phyloP scores from a whole-genome alignment of 2,329 filamentous ascomycete genomes.

The Paecilomyces sp. region DNA sequence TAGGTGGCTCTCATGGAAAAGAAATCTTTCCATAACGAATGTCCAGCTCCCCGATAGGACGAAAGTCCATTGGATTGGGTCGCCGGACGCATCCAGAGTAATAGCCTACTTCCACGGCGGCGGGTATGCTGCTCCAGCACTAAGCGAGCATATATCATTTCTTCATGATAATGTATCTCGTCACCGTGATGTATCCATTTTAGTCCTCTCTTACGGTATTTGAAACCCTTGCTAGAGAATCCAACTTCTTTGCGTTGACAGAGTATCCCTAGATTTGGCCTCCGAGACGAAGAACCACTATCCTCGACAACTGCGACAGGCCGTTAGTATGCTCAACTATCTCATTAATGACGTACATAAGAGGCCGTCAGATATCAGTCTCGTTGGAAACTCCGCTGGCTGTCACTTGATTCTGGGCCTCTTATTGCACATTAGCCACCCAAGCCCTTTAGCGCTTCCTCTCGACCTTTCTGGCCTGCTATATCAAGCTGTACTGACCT shows the following conservation, averaged over 20 bases:
- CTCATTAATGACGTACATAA: conserved; percentile 1
- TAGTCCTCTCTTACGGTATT: conserved; percentile 2
- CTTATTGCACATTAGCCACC: conserved; percentile 3
- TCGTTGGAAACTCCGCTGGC: conserved; percentile 4
- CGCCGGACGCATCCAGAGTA: conserved; percentile 1
- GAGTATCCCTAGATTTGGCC: neutral
- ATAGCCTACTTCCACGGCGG: conserved; percentile 5
- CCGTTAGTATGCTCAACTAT: conserved; percentile 1
- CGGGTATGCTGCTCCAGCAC: conserved; percentile 1
- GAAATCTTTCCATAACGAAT: neutral
- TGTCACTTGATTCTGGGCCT: conserved; percentile 1
- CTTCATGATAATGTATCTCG: neutral
- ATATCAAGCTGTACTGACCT: conserved; percentile 1
- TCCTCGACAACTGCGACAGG: conserved; percentile 5
- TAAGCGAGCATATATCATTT: conserved; percentile 1
- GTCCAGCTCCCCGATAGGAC: conserved; percentile 1
- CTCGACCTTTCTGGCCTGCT: neutral
- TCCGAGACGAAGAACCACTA: conserved; percentile 1
- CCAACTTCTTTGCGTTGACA: neutral
- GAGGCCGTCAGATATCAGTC: conserved; percentile 1
- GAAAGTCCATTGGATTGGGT: conserved; percentile 1
- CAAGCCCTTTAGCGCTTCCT: neutral
- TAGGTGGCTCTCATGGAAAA: neutral
- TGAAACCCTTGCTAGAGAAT: neutral
- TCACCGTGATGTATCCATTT: conserved; percentile 1